Conservation (phyloP, 208 protist species). For the Trypanosoma avium region DNA sequence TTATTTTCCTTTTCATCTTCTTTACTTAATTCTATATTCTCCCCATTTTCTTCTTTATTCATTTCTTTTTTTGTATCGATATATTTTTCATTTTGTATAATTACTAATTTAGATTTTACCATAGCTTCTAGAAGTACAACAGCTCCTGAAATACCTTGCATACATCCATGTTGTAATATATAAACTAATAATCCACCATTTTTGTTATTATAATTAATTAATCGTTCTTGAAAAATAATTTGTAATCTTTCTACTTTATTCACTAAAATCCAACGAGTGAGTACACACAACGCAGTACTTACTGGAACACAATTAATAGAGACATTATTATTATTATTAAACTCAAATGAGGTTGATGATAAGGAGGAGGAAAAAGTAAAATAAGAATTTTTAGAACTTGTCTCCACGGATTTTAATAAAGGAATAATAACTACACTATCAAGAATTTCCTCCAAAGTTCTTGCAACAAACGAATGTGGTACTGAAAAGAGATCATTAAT, state of each 20-base stretch:
- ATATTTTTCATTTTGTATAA: too few relatives aligned
- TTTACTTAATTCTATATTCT: too few relatives aligned
- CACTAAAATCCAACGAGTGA: conserved; percentile 25
- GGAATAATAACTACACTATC: conserved; percentile 14
- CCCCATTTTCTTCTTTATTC: too few relatives aligned
- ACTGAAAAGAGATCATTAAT: conserved; percentile 77
- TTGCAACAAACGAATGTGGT: conserved; percentile 24
- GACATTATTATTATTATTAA: too few relatives aligned
- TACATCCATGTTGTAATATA: conserved; percentile 9
- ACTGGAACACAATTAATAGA: conserved; percentile 1
- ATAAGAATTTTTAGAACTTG: neutral
- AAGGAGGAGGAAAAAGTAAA: neutral
- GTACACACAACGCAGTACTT: conserved; percentile 20
- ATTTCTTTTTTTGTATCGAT: too few relatives aligned
- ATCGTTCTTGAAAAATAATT: conserved; percentile 5
- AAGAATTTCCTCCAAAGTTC: conserved; percentile 27
- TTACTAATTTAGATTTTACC: neutral
- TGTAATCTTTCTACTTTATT: conserved; percentile 16
- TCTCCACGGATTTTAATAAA: conserved; percentile 4
- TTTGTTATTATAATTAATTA: neutral
- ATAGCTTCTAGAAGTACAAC: conserved; percentile 20
- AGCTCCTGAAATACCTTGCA: conserved; percentile 16
- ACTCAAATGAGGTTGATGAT: neutral
- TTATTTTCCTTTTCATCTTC: neutral
- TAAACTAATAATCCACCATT: conserved; percentile 5